phyloP scores from a whole-genome alignment of 768 basidiomycete genomes.

The Nevesoporus exiguus region DNA sequence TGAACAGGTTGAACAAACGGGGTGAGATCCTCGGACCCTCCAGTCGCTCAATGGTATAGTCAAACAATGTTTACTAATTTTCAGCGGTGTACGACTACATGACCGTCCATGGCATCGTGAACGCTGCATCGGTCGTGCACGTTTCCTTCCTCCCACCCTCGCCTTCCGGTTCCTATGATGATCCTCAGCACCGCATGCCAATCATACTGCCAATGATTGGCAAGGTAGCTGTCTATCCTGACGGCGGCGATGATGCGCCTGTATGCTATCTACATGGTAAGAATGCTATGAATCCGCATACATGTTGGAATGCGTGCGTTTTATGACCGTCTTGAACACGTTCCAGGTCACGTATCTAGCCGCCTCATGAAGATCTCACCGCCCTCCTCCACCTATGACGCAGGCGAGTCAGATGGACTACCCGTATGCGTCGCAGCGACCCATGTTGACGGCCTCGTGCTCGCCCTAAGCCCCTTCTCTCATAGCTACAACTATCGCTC shows the following conservation, averaged over 20 bases:
- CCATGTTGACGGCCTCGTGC: slow-evolving; percentile 23
- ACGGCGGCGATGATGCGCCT: slow-evolving; percentile 3
- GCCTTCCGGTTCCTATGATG: slow-evolving; percentile 8
- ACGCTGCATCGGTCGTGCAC: slow-evolving; percentile 22
- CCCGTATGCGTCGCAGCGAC: slow-evolving; percentile 25
- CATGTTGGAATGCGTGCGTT: too few species aligned
- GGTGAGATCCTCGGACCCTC: slow-evolving; percentile 8
- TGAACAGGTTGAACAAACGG: slow-evolving; percentile 25
- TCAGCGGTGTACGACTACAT: slow-evolving; percentile 21
- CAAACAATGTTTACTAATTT: not conserved
- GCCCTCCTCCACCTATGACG: not conserved
- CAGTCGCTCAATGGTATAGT: not conserved
- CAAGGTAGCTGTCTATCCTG: slow-evolving; percentile 20
- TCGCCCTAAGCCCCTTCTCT: slow-evolving; percentile 22
- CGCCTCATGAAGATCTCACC: slow-evolving; percentile 26
- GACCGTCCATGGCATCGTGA: slow-evolving; percentile 23
- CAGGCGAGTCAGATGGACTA: slow-evolving; percentile 5
- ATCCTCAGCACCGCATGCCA: slow-evolving; percentile 12
- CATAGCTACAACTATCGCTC: slow-evolving; percentile 29
- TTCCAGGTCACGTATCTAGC: slow-evolving; percentile 21
- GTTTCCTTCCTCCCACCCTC: slow-evolving; percentile 24
- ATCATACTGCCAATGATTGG: slow-evolving; percentile 28
- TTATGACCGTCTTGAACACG: not conserved
- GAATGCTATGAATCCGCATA: not conserved
- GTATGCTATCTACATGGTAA: slow-evolving; percentile 24